Evolutionary conservation across 495 filamentous ascomycete genomes (phyloP).

Genomic region (Penicillium maclennaniae): DNA sequence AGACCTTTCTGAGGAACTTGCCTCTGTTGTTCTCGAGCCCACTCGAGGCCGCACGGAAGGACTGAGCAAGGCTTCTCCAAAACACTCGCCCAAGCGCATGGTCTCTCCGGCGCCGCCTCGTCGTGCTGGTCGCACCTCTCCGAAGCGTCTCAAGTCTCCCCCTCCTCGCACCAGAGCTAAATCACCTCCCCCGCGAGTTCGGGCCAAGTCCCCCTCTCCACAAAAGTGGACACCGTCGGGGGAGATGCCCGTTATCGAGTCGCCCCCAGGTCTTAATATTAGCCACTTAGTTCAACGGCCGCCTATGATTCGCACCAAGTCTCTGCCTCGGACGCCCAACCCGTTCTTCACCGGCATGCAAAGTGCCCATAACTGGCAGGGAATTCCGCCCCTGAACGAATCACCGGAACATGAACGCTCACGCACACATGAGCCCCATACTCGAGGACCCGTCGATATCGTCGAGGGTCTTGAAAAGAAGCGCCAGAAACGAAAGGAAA

Average conservation of each 20-base stretch:
- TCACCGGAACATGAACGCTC: conserved; percentile 38
- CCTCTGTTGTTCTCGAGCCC: conserved; percentile 31
- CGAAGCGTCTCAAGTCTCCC: conserved; percentile 56
- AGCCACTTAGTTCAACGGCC: conserved; percentile 61
- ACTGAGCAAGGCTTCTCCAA: conserved; percentile 29
- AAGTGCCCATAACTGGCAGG: conserved; percentile 35
- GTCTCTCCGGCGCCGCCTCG: conserved; percentile 57
- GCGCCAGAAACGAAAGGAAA: conserved; percentile 84
- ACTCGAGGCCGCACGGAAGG: conserved; percentile 33
- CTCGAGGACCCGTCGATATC: conserved; percentile 89
- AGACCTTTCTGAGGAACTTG: conserved; percentile 48
- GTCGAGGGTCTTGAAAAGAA: conserved; percentile 95
- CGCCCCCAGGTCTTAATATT: conserved; percentile 41
- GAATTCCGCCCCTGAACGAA: conserved; percentile 28
- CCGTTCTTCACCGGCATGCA: conserved; percentile 54
- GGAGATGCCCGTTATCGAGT: conserved; percentile 24
- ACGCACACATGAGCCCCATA: conserved; percentile 47
- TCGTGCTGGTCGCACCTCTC: conserved; percentile 62
- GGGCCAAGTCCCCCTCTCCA: conserved; percentile 23
- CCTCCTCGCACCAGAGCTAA: conserved; percentile 40
- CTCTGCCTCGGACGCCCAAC: conserved; percentile 68
- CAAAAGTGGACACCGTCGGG: conserved; percentile 29
- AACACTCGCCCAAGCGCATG: conserved; percentile 42
- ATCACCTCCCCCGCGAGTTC: conserved; percentile 30
- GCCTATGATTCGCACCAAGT: conserved; percentile 68